phyloP scores from a whole-genome alignment of 345 rosid species.

The Geranium rotundifolium region DNA sequence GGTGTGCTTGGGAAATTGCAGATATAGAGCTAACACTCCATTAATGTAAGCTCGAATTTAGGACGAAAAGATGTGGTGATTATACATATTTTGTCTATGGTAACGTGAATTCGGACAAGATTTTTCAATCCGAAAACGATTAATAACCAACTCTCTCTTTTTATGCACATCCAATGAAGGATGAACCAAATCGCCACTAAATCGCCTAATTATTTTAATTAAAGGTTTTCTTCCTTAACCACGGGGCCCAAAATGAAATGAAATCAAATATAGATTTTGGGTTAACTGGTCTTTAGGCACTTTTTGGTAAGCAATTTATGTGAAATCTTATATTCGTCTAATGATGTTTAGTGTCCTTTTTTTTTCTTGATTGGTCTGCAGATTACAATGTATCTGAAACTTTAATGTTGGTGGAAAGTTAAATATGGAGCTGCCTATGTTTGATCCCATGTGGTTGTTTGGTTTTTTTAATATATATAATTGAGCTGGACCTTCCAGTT shows the following conservation, averaged over 20 bases:
- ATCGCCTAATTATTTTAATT: too few species aligned
- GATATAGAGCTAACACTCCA: too few species aligned
- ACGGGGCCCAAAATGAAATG: too few species aligned
- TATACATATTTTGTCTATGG: background rate
- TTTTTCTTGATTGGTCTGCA: background rate
- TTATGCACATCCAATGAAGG: too few species aligned
- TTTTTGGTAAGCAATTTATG: background rate
- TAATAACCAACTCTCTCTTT: too few species aligned
- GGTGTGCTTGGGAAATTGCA: too few species aligned
- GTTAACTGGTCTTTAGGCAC: too few species aligned
- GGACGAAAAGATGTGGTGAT: background rate
- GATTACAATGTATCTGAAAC: background rate
- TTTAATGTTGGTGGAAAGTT: too few species aligned
- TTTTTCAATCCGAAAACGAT: background rate
- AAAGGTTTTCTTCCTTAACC: too few species aligned
- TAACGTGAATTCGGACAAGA: background rate
- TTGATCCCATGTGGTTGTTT: background rate
- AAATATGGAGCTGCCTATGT: background rate
- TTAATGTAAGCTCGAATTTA: too few species aligned
- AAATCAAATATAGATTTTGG: too few species aligned
- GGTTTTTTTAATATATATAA: background rate
- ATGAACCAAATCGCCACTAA: too few species aligned
- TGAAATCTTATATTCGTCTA: background rate
- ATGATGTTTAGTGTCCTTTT: background rate
- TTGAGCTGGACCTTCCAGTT: slow-evolving; percentile 17